Evolutionary conservation across 352 stramenopile genomes (phyloP).

Genomic region (Globisporangium spinosum): DNA sequence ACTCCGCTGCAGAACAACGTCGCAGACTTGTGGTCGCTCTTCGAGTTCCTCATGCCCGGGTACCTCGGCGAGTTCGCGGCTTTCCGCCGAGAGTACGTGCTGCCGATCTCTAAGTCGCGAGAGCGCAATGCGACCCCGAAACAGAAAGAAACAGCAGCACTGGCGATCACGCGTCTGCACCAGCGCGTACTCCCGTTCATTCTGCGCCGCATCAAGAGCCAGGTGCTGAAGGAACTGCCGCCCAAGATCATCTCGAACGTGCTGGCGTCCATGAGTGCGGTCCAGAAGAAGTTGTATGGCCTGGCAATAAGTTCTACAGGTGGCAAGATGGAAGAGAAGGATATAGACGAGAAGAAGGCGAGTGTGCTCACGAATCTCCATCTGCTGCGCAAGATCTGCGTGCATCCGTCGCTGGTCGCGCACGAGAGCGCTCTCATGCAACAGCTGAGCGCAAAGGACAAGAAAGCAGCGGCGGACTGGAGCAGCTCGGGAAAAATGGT

Average conservation of each 20-base stretch:
- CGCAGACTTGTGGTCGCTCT: constrained; percentile 95
- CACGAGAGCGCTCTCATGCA: constrained; percentile 21
- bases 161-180: constrained; percentile 92
- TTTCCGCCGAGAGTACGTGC: constrained; percentile 62
- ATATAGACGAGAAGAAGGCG: not conserved
- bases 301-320: constrained; percentile 15
- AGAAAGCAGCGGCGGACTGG: constrained; percentile 34
- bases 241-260: constrained; percentile 97
- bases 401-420: constrained; percentile 90
- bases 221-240: constrained; percentile 95
- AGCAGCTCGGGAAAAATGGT: constrained; percentile 91
- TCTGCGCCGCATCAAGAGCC: constrained; percentile 93
- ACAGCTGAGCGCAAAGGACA: constrained; percentile 28
- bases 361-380: constrained; percentile 65
- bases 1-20: constrained; percentile 98
- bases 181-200: constrained; percentile 97
- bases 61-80: constrained; percentile 90
- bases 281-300: constrained; percentile 88
- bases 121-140: constrained; percentile 59
- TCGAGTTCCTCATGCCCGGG: constrained; percentile 97
- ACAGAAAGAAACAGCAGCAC: constrained; percentile 70
- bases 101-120: constrained; percentile 56
- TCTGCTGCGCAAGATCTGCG: constrained; percentile 91
- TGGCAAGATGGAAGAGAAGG: no score
- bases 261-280: constrained; percentile 77